A percentile compares a stretch with the other conserved stretches of the same genome.
phyloP scores from a whole-genome alignment of 164 flowering plant genomes.

The Annona squamosa region DNA sequence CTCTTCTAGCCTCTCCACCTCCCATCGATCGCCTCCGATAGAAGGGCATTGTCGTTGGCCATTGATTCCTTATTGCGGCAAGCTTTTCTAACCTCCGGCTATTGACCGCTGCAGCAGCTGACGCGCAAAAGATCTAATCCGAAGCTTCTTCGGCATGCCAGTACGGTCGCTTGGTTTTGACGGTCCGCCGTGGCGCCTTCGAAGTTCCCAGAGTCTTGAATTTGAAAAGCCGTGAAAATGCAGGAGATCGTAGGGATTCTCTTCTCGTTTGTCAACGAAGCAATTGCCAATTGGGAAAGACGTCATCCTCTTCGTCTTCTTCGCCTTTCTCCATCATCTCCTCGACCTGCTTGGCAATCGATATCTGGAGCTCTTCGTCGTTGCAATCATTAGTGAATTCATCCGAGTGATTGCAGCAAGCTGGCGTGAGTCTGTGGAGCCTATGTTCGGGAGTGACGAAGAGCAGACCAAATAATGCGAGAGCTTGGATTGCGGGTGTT shows the following conservation, averaged over 20 bases:
- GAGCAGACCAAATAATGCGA: background rate
- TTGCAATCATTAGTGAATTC: background rate
- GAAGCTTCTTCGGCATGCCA: slow-evolving; percentile 28
- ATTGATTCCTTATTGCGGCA: too few species aligned
- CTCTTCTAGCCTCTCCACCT: too few species aligned
- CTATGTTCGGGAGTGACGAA: background rate
- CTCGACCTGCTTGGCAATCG: background rate
- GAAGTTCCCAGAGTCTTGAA: slow-evolving; percentile 1
- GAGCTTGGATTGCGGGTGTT: background rate
- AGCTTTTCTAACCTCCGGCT: too few species aligned
- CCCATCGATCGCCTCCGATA: too few species aligned
- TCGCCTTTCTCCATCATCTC: background rate
- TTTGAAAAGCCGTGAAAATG: background rate
- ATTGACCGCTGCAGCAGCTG: too few species aligned
- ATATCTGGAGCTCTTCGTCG: background rate
- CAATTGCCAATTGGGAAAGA: background rate
- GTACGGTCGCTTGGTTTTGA: slow-evolving; percentile 26
- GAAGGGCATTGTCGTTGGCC: too few species aligned
- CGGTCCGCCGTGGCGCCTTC: slow-evolving; percentile 30
- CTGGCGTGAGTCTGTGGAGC: background rate
- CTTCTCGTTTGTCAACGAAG: background rate
- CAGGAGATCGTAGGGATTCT: background rate
- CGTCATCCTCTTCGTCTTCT: background rate
- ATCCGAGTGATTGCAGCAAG: background rate
- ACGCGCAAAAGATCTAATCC: background rate